These are phyloP conservation scores for Penicillium arizonense DNA, from an alignment of 495 filamentous ascomycete species.

Conservation along the genomic window DNA sequence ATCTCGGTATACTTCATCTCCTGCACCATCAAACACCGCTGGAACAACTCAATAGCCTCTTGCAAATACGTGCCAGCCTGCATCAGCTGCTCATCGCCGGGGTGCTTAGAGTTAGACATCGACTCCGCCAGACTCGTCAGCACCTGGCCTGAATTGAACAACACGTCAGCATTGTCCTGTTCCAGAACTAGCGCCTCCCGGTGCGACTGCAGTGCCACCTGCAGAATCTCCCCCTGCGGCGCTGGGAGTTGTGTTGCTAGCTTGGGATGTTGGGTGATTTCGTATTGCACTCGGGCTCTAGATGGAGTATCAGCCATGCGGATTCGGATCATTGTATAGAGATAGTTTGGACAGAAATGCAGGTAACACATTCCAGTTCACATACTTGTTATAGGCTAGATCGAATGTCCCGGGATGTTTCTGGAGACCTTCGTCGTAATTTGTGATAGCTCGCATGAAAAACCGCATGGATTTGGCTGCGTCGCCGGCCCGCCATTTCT, in stretches of 20 bases:
- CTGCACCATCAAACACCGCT: conserved; percentile 58
- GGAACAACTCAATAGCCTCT: conserved; percentile 62
- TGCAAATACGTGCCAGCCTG: conserved; percentile 50
- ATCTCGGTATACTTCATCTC: conserved; percentile 55
- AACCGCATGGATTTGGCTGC: conserved; percentile 66
- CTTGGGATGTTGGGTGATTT: conserved; percentile 60
- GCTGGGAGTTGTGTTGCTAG: conserved; percentile 53
- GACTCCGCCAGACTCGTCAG: conserved; percentile 62
- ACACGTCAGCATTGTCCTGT: conserved; percentile 59
- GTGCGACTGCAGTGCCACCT: conserved; percentile 59
- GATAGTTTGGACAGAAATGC: background rate
- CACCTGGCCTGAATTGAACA: conserved; percentile 71
- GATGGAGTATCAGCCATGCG: background rate
- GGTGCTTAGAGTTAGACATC: conserved; percentile 46
- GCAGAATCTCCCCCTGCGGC: conserved; percentile 49
- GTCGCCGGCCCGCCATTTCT: conserved; percentile 74
- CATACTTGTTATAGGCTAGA: conserved; percentile 72
- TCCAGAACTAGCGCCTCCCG: conserved; percentile 56
- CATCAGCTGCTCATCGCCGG: conserved; percentile 36
- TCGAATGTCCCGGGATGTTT: conserved; percentile 61
- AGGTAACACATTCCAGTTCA: background rate
- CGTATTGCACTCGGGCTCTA: conserved; percentile 63
- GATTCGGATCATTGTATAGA: conserved; percentile 7
- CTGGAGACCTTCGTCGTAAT: conserved; percentile 59
- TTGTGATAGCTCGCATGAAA: conserved; percentile 63